Conservation (phyloP, 768 basidiomycete genomes). For the Mrakia gelida region DNA sequence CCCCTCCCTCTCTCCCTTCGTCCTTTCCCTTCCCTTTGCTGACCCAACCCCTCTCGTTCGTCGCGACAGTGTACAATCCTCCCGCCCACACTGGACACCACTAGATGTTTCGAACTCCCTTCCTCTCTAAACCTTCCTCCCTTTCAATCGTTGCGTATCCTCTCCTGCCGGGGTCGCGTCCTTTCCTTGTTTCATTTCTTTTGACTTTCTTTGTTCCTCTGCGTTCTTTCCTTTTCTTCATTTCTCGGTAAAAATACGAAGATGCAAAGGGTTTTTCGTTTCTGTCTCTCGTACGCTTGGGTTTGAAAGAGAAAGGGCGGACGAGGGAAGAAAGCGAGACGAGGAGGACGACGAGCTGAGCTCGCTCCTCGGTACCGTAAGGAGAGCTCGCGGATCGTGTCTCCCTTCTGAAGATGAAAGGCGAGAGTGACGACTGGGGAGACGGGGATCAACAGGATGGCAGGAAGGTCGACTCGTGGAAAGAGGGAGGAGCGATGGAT, state of each 20-base stretch:
- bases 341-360: no score
- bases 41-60: not conserved
- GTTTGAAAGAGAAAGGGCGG: no score
- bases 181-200: not conserved
- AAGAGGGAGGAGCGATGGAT: no score
- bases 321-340: no score
- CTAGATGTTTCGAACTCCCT: not conserved
- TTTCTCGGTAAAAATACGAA: conserved; percentile 1
- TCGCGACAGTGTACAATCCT: not conserved
- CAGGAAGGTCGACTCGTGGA: no score
- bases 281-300: no score
- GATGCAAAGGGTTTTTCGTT: not conserved
- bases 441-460: no score
- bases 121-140: not conserved
- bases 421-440: no score
- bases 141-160: not conserved
- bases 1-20: no score
- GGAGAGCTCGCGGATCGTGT: no score
- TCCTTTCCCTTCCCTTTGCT: not conserved
- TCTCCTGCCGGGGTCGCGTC: not conserved
- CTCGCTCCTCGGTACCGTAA: no score
- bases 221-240: not conserved
- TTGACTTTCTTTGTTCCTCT: not conserved
- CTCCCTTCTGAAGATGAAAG: no score
- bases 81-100: not conserved